phyloP scores from a whole-genome alignment of 345 rosid species.

The Hevea brasiliensis region DNA sequence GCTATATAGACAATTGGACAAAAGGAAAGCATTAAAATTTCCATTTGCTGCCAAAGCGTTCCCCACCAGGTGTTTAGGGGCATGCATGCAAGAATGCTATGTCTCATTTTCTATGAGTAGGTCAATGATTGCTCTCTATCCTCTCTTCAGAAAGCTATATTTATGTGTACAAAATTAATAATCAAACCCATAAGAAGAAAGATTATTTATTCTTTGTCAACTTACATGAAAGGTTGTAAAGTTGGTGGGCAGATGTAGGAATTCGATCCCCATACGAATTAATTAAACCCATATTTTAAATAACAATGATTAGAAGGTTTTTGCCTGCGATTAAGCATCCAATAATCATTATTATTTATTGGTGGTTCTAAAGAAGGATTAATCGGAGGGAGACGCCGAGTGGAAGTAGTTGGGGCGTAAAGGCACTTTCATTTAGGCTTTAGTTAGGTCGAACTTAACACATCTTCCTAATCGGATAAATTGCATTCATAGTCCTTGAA shows the following conservation, averaged over 20 bases:
- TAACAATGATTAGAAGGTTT: not conserved
- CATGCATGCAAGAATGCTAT: too few relatives aligned
- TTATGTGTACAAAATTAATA: too few relatives aligned
- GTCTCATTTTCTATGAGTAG: too few relatives aligned
- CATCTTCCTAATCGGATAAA: too few relatives aligned
- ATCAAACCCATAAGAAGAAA: too few relatives aligned
- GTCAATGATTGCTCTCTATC: not conserved
- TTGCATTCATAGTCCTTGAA: too few relatives aligned
- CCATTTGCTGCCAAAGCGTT: not conserved
- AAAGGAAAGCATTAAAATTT: not conserved
- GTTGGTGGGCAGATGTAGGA: not conserved
- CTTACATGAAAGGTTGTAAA: not conserved
- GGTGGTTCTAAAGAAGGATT: not conserved
- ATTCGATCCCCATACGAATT: not conserved
- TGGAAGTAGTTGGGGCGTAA: constrained; percentile 19
- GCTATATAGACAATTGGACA: not conserved
- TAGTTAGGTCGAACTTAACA: too few relatives aligned
- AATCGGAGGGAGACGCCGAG: not conserved
- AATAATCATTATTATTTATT: too few relatives aligned
- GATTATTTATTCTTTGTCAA: too few relatives aligned
- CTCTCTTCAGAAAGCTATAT: too few relatives aligned
- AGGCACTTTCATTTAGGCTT: not conserved
- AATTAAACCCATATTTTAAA: not conserved
- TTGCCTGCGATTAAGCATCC: not conserved
- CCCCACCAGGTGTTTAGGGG: not conserved